These are phyloP conservation scores for Ormosia emarginata DNA, from an alignment of 306 rosid genomes.

Conservation along the genomic window DNA sequence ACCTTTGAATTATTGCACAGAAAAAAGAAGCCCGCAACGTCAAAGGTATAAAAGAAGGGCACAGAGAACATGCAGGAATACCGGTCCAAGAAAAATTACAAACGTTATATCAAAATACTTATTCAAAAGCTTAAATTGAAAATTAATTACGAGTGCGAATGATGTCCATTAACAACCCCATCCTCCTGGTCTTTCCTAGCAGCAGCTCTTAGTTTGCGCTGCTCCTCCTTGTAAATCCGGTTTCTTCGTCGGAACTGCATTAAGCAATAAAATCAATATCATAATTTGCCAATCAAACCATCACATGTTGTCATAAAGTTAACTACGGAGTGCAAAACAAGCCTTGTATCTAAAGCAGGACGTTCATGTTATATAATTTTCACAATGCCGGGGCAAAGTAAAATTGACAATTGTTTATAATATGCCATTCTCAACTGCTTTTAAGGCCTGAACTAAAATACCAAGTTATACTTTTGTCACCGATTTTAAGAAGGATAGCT, in stretches of 20 bases:
- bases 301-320: not conserved
- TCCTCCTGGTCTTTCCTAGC: conserved; percentile 53
- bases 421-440: conserved; percentile 1
- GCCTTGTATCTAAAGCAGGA: not conserved
- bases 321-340: not conserved
- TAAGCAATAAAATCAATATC: conserved; percentile 18
- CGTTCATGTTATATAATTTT: not conserved
- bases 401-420: not conserved
- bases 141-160: conserved; percentile 27
- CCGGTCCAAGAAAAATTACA: conserved; percentile 34
- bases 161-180: conserved; percentile 53
- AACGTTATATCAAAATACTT: conserved; percentile 30
- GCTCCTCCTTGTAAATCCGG: conserved; percentile 94
- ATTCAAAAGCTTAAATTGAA: conserved; percentile 39
- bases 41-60: conserved; percentile 31
- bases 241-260: conserved; percentile 82
- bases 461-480: not conserved
- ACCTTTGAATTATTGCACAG: conserved; percentile 47
- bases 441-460: not conserved
- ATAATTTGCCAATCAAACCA: not conserved
- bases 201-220: conserved; percentile 85
- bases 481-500: not conserved
- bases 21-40: conserved; percentile 31
- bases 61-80: conserved; percentile 35
- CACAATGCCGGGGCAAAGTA: not conserved